phyloP scores from a whole-genome alignment of 148 eudicot genomes.

The Fagopyrum esculentum region DNA sequence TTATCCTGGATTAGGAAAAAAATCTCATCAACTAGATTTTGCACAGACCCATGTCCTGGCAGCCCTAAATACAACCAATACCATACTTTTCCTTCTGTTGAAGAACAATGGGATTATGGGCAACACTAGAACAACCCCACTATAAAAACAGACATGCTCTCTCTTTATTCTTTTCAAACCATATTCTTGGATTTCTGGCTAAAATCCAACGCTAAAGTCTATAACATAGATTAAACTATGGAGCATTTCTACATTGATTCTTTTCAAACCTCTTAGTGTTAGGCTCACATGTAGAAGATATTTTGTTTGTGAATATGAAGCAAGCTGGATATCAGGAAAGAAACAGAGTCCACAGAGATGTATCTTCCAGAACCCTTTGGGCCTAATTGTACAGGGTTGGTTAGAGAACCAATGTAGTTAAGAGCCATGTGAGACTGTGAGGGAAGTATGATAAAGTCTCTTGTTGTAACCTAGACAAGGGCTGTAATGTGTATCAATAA shows the following conservation, averaged over 20 bases:
- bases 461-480: too few relatives aligned
- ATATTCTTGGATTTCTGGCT: not conserved
- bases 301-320: too few relatives aligned
- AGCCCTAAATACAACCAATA: not conserved
- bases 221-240: not conserved
- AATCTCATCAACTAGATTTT: not conserved
- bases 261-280: not conserved
- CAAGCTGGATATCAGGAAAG: too few relatives aligned
- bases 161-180: not conserved
- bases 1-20: not conserved
- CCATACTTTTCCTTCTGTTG: not conserved
- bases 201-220: not conserved
- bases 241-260: not conserved
- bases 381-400: too few relatives aligned
- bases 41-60: not conserved
- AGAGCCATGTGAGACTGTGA: too few relatives aligned
- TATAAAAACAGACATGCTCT: not conserved
- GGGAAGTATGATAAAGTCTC: too few relatives aligned
- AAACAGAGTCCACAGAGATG: too few relatives aligned
- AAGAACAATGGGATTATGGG: not conserved
- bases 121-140: not conserved
- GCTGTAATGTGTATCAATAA: too few relatives aligned
- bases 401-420: too few relatives aligned
- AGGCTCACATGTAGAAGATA: not conserved
- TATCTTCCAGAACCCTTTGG: too few relatives aligned